Conservation (phyloP, 1,139 yeast species). For the Hemisphaericaspora xylanilytica region DNA sequence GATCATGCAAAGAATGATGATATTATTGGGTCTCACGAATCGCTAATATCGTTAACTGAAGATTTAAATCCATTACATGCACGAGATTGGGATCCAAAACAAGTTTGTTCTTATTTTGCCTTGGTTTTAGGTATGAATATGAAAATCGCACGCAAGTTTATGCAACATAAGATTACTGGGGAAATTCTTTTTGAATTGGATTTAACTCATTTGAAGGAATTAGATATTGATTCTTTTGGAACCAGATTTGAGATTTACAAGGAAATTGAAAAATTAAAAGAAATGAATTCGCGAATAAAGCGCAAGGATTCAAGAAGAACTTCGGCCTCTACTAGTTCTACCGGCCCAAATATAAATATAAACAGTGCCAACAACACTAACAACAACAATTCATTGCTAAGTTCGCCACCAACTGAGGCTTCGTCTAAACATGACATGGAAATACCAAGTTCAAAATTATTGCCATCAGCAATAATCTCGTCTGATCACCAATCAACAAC, state of each 20-base stretch:
- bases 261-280: slow-evolving; percentile 69
- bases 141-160: slow-evolving; percentile 72
- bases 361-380: slow-evolving; percentile 7
- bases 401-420: slow-evolving; percentile 14
- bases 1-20: too few species aligned
- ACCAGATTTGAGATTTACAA: slow-evolving; percentile 89
- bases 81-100: slow-evolving; percentile 77
- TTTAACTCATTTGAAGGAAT: slow-evolving; percentile 79
- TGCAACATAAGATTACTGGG: slow-evolving; percentile 87
- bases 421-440: slow-evolving; percentile 1
- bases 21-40: not conserved
- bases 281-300: slow-evolving; percentile 1
- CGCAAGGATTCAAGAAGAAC: slow-evolving; percentile 2
- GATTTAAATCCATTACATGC: slow-evolving; percentile 52
- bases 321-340: slow-evolving; percentile 2
- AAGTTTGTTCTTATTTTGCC: slow-evolving; percentile 76
- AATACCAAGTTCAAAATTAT: not conserved
- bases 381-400: slow-evolving; percentile 6
- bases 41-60: slow-evolving; percentile 22
- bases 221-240: slow-evolving; percentile 91
- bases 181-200: slow-evolving; percentile 81
- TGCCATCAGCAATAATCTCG: slow-evolving; percentile 2
- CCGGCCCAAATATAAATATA: not conserved
- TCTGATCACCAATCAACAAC: slow-evolving; percentile 2
- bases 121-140: slow-evolving; percentile 67